Evolutionary conservation across 2,329 filamentous ascomycete species (phyloP).

Genomic region (Alternaria sp.): DNA sequence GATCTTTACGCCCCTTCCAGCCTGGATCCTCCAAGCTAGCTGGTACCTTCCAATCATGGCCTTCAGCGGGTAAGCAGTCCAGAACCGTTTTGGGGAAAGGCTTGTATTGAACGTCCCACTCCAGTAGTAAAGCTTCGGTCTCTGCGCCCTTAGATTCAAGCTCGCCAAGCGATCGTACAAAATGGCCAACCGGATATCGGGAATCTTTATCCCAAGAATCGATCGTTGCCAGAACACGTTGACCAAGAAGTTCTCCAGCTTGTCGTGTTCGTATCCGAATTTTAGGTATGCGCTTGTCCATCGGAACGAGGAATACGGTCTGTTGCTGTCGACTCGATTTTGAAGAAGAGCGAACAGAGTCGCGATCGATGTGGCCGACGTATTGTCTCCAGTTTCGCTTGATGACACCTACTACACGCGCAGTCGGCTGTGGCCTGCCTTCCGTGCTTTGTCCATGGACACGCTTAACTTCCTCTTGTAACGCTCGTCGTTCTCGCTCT

Average conservation of each 20-base stretch:
- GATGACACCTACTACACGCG: slow-evolving; percentile 88
- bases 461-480: slow-evolving; percentile 91
- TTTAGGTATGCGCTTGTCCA: slow-evolving; percentile 98
- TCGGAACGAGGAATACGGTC: slow-evolving; percentile 92
- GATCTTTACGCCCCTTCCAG: slow-evolving; percentile 85
- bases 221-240: slow-evolving; percentile 91
- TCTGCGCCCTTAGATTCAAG: slow-evolving; percentile 97
- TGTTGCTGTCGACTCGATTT: slow-evolving; percentile 86
- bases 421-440: slow-evolving; percentile 85
- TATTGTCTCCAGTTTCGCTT: slow-evolving; percentile 99
- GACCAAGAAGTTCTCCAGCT: slow-evolving; percentile 85
- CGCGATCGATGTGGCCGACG: slow-evolving; percentile 91
- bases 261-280: slow-evolving; percentile 92
- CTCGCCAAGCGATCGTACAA: slow-evolving; percentile 90
- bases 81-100: slow-evolving; percentile 96
- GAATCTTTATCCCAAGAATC: slow-evolving; percentile 96
- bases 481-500: slow-evolving; percentile 82
- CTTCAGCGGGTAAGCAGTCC: slow-evolving; percentile 89
- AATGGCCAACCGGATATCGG: slow-evolving; percentile 90
- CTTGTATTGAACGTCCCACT: slow-evolving; percentile 97
- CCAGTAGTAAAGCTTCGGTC: slow-evolving; percentile 90
- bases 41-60: slow-evolving; percentile 93
- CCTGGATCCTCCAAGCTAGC: slow-evolving; percentile 80
- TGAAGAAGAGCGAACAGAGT: slow-evolving; percentile 77
- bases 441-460: slow-evolving; percentile 81